Evolutionary conservation across 805 yeast genomes (phyloP), one percentile per base, ranked within the genome.

Genomic region (Kodamaea laetipori): DNA sequence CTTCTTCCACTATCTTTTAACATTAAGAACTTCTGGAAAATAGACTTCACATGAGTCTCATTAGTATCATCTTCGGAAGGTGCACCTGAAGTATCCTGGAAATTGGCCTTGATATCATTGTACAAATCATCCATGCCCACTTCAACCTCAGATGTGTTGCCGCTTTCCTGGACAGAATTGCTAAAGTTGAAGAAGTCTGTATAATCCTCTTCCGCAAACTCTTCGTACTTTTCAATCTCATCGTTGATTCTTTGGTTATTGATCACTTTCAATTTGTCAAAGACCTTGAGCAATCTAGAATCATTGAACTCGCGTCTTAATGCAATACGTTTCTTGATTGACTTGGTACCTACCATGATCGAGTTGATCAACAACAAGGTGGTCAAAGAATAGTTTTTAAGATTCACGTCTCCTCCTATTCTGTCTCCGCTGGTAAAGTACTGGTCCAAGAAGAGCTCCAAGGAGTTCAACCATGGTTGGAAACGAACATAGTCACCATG

Each of bases 381-480:
- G 1, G 69, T 68, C 33, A 67, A 54, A 1, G 61, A 55, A 43
- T 71, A 71, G 44, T 67, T 58, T 41, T 54, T 58, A 32, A 68
- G 56, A 13, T 52, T 60, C 23, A 39, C 37, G 13, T 60, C 63
- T 27, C 48, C 49, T 8, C 48, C 48, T 6, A 40, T 24, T 37
- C 51, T 45, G 12, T 44, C 53, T 1, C 44, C 40, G 13, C 43
- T 36, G 6, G 60, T 51, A 38, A 56, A 52, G 35, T 54, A 58
- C 47, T 67, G 67, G 43, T 66, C 67, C 19, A 70, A 48, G 24
- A 64, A 58, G 16, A 61, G 53, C 39, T 70, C 73, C 18, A 69
- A 62, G 1, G 69, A 54, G 37, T 57, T 56, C 16, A 71, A 45
- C 76, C 76, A 71, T 2, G 75, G 74, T 37, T 67, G 74, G 48